Base-by-base conservation (phyloP, 2,329 filamentous ascomycete species). In the Stagonosporopsis chrysanthemi region DNA sequence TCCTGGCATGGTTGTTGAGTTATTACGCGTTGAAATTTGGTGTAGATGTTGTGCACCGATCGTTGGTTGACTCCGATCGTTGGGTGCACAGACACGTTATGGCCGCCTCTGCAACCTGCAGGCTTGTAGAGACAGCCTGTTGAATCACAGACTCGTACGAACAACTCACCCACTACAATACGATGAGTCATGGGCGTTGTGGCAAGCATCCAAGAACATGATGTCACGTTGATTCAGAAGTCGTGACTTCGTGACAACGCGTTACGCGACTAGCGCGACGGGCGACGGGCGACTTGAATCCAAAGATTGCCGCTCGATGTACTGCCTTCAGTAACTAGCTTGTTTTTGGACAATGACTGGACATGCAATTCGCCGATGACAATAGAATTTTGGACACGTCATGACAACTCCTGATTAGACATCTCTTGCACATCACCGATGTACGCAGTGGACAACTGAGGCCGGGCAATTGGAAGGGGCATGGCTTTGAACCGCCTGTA, bases 211-310 rank as follows among this genome's bases (percentile, higher is more conserved):
- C 12, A 26, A 14, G 23, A 45, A 24, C 17, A 50, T 56, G 40
- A 56, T 56, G 52, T 56, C 52, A 56, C 29, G 0, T n/a, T 14
- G 29, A 46, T 35, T 41, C 4, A 31, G 3, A 4, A 35, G 46
- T 38, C 52, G 52, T 56, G 45, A 56, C 47, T 51, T 46, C 53
- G 46, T 56, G 46, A 56, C n/a, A 40, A 45, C 52, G 45, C 33
- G 45, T 54, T 45, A 45, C 52, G 52, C 46, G 52, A 43, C 38
- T 45, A 56, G 46, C 46, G 45, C 35, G 52, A 50, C 26, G 15
- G n/a, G 22, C 19, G 52, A 50, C 35, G 15, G n/a, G 22, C 19
- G 33, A 26, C 4, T 26, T 26, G 8, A 8, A 6, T 26, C 2
- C 4, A 26, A 8, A 26, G 8, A 26, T 26, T 26, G 24, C 8